Evolutionary conservation across 2,329 filamentous ascomycete genomes (phyloP).

Genomic region (Hypocrella siamensis): DNA sequence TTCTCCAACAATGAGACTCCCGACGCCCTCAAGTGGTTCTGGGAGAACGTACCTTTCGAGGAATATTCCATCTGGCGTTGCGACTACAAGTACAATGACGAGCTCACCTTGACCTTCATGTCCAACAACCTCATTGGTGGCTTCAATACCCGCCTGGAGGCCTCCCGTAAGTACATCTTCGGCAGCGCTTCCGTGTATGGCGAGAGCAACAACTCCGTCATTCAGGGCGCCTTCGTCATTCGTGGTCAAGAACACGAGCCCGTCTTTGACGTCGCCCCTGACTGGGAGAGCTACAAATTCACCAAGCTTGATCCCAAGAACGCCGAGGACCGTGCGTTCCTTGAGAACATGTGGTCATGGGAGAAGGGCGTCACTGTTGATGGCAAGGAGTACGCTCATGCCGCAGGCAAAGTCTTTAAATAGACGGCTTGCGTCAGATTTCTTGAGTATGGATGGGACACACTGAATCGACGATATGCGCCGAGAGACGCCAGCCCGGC

Average conservation of each 20-base stretch:
- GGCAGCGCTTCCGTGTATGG: slow-evolving; percentile 83
- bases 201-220: slow-evolving; percentile 72
- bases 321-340: slow-evolving; percentile 67
- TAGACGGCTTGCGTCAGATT: slow-evolving; percentile 31
- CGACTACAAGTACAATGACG: slow-evolving; percentile 98
- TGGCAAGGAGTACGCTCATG: slow-evolving; percentile 81
- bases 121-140: slow-evolving; percentile 95
- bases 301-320: slow-evolving; percentile 87
- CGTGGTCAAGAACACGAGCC: slow-evolving; percentile 75
- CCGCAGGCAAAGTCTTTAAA: slow-evolving; percentile 98
- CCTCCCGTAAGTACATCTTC: slow-evolving; percentile 94
- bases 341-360: slow-evolving; percentile 84
- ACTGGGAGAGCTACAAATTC: slow-evolving; percentile 94
- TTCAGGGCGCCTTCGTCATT: slow-evolving; percentile 87
- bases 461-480: background rate
- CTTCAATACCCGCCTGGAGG: slow-evolving; percentile 96
- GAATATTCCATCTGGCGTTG: slow-evolving; percentile 94
- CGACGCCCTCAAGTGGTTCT: slow-evolving; percentile 90
- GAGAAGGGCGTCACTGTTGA: slow-evolving; percentile 66
- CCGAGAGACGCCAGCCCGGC: too few relatives aligned
- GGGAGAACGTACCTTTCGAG: slow-evolving; percentile 84
- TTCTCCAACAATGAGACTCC: slow-evolving; percentile 93
- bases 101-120: slow-evolving; percentile 97
- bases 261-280: slow-evolving; percentile 92
- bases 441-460: background rate